phyloP scores from a whole-genome alignment of 192 early-diverging fungal species.

The Linnemannia zychae region DNA sequence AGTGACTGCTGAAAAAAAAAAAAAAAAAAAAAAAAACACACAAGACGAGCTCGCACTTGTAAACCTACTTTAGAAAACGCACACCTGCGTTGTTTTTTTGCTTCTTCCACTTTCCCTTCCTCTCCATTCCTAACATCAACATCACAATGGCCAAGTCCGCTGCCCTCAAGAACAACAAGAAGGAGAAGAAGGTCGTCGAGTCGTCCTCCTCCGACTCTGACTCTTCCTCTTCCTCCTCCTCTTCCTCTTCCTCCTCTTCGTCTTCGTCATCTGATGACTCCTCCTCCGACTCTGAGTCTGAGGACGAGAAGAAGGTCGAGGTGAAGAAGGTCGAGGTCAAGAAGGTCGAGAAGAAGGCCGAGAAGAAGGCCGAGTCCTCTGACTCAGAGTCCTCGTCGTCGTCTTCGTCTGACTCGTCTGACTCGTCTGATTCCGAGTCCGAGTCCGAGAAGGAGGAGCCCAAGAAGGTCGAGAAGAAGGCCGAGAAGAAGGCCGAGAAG shows the following conservation, averaged over 20 bases:
- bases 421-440: slow-evolving; percentile 51
- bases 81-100: slow-evolving; percentile 9
- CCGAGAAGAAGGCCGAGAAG: slow-evolving; percentile 23
- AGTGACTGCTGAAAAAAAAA: neutral
- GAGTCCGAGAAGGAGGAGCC: slow-evolving; percentile 31
- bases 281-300: slow-evolving; percentile 50
- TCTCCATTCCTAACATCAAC: slow-evolving; percentile 10
- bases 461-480: slow-evolving; percentile 46
- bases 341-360: slow-evolving; percentile 47
- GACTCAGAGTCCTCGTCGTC: slow-evolving; percentile 31
- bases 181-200: slow-evolving; percentile 66
- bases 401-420: slow-evolving; percentile 39
- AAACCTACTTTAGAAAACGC: too few species aligned
- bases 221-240: slow-evolving; percentile 40
- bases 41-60: too few species aligned
- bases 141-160: slow-evolving; percentile 58
- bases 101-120: slow-evolving; percentile 21
- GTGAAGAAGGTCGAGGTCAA: too few species aligned
- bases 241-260: slow-evolving; percentile 48
- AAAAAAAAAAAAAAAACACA: slow-evolving; percentile 3
- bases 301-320: slow-evolving; percentile 32
- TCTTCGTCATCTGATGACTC: slow-evolving; percentile 56
- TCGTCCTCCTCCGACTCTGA: slow-evolving; percentile 42
- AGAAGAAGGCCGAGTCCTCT: slow-evolving; percentile 43
- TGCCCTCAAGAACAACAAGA: slow-evolving; percentile 64